These are phyloP conservation scores for Phlegmacium glaucopus DNA, from an alignment of 768 basidiomycete genomes.

Conservation along the genomic window DNA sequence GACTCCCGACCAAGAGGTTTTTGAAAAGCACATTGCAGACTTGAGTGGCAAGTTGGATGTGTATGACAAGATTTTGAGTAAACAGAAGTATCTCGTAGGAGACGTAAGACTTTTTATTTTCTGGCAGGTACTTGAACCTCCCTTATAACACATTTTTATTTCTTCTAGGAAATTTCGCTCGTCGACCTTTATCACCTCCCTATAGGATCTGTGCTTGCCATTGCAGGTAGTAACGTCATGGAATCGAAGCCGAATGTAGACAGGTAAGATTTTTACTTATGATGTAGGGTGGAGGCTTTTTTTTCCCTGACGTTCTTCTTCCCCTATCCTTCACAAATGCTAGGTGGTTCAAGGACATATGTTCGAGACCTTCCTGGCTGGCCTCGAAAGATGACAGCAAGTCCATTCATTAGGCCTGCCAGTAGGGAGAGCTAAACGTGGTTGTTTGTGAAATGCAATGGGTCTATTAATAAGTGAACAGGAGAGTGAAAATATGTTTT, in stretches of 20 bases:
- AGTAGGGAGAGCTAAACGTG: too few relatives aligned
- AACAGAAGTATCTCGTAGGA: slow-evolving; percentile 44
- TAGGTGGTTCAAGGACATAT: neutral
- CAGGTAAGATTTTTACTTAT: slow-evolving; percentile 5
- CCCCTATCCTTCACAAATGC: neutral
- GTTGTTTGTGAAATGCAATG: too few relatives aligned
- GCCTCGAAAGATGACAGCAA: neutral
- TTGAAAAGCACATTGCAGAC: slow-evolving; percentile 12
- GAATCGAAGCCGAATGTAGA: slow-evolving; percentile 37
- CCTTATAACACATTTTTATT: neutral
- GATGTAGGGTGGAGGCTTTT: neutral
- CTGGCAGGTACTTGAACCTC: neutral
- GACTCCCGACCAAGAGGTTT: slow-evolving; percentile 24
- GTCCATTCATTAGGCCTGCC: neutral
- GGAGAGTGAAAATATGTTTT: too few relatives aligned
- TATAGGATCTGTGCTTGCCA: slow-evolving; percentile 24
- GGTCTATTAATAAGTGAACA: too few relatives aligned
- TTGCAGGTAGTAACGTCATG: slow-evolving; percentile 26
- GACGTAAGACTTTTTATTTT: slow-evolving; percentile 24
- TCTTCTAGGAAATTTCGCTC: slow-evolving; percentile 34
- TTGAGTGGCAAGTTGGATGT: slow-evolving; percentile 36
- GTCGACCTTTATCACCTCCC: slow-evolving; percentile 46
- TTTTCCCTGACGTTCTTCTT: neutral
- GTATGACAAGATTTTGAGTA: slow-evolving; percentile 45
- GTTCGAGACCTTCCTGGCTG: neutral